Evolutionary conservation across 257 asterid species (phyloP).

Genomic region (Scutellaria barbata): DNA sequence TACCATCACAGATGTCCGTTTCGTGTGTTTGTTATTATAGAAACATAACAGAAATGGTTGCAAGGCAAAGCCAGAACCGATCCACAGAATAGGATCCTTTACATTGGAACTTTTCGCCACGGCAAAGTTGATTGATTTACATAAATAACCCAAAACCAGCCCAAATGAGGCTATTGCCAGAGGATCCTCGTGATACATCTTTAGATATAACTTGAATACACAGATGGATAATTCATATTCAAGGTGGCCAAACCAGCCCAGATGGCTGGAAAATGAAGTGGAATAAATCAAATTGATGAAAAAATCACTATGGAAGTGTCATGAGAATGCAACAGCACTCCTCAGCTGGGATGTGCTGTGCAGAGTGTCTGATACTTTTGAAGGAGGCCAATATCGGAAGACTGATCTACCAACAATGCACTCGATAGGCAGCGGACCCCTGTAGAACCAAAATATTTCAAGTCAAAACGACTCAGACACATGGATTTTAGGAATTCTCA

Average conservation of each 20-base stretch:
- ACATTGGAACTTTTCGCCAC: slow-evolving; percentile 20
- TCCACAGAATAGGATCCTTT: slow-evolving; percentile 28
- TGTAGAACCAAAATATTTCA: slow-evolving; percentile 31
- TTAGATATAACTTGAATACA: slow-evolving; percentile 7
- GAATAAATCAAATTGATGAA: slow-evolving; percentile 23
- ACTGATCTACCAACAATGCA: slow-evolving; percentile 71
- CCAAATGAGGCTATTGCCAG: slow-evolving; percentile 27
- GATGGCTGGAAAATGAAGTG: slow-evolving; percentile 12
- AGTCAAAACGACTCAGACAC: slow-evolving; percentile 22
- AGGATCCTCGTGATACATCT: slow-evolving; percentile 2
- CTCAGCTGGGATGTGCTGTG: slow-evolving; percentile 43
- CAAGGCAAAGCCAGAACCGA: slow-evolving; percentile 6
- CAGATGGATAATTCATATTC: slow-evolving; percentile 25
- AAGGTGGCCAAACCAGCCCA: slow-evolving; percentile 33
- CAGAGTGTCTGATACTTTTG: slow-evolving; percentile 65
- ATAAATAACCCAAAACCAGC: slow-evolving; percentile 25
- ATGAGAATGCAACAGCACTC: slow-evolving; percentile 48
- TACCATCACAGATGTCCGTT: not conserved
- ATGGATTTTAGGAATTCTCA: not conserved
- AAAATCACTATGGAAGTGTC: slow-evolving; percentile 35
- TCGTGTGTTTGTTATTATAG: not conserved
- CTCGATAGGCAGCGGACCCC: slow-evolving; percentile 80
- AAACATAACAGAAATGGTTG: not conserved
- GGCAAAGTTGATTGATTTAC: slow-evolving; percentile 15
- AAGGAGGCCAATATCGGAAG: slow-evolving; percentile 83